phyloP scores from a whole-genome alignment of 2,329 filamentous ascomycete species.

The Sclerotinia sclerotiorum region DNA sequence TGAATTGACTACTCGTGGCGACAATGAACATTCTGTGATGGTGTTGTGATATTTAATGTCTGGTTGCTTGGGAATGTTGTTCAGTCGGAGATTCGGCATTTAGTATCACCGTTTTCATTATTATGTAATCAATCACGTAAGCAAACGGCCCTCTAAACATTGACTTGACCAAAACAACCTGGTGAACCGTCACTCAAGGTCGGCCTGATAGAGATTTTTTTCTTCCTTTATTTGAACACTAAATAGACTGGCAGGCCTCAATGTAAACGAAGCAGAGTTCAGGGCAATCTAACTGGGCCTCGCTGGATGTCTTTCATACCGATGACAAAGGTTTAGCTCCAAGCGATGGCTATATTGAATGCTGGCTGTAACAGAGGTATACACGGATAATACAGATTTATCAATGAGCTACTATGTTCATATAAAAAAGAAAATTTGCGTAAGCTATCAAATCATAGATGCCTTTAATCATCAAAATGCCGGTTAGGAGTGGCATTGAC shows the following conservation, averaged over 20 bases:
- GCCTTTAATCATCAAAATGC: no score
- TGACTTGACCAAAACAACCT: neutral
- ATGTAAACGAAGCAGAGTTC: neutral
- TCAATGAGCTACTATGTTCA: neutral
- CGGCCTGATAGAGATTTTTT: neutral
- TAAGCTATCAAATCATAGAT: no score
- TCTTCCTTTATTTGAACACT: neutral
- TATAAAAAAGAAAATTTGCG: no score
- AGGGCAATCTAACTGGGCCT: neutral
- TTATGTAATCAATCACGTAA: neutral
- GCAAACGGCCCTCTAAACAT: neutral
- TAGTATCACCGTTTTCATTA: neutral
- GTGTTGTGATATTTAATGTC: neutral
- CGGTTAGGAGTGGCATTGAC: no score
- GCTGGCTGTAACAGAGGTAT: neutral
- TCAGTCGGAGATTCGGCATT: neutral
- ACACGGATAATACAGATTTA: neutral
- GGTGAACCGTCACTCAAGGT: neutral
- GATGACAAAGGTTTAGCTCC: neutral
- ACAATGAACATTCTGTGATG: neutral
- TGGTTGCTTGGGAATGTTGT: neutral
- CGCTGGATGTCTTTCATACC: no score
- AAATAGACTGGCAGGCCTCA: no score
- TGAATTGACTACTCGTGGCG: neutral
- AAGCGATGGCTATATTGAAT: constrained; percentile 30